Conservation (phyloP, 2,329 filamentous ascomycete genomes). For the Diaporthe australafricana region DNA sequence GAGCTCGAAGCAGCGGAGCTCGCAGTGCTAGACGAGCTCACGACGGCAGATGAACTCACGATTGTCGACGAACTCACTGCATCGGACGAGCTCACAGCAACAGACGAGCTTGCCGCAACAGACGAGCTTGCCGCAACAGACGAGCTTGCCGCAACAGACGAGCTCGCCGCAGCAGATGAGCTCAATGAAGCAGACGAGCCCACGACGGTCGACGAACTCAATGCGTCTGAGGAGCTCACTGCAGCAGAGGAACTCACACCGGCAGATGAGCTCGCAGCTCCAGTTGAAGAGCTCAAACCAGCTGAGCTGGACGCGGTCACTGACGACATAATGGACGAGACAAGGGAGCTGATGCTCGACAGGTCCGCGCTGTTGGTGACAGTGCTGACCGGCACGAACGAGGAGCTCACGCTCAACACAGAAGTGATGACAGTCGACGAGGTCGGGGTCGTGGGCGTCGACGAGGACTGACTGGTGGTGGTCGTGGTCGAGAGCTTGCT, state of each 20-base stretch:
- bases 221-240: not conserved
- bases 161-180: not conserved
- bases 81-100: not conserved
- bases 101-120: no score
- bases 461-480: not conserved
- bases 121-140: no score
- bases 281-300: not conserved
- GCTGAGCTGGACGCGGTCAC: not conserved
- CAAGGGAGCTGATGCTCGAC: constrained; percentile 8
- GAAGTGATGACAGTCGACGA: constrained; percentile 15
- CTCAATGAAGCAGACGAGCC: not conserved
- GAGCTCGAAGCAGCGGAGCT: not conserved
- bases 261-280: not conserved
- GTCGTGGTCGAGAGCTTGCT: not conserved
- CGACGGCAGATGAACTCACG: not conserved
- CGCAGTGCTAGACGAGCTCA: not conserved
- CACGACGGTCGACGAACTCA: not conserved
- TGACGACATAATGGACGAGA: constrained; percentile 13
- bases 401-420: constrained; percentile 22
- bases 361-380: constrained; percentile 23
- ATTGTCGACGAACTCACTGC: not conserved
- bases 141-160: not conserved
- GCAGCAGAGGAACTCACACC: not conserved
- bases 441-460: constrained; percentile 1
- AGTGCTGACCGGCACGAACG: constrained; percentile 28